Percentiles rank a stretch among this genome's conserved stretches.
These are phyloP conservation scores for Vanrija humicola DNA, from an alignment of 1,284 basidiomycete species.

Conservation along the genomic window DNA sequence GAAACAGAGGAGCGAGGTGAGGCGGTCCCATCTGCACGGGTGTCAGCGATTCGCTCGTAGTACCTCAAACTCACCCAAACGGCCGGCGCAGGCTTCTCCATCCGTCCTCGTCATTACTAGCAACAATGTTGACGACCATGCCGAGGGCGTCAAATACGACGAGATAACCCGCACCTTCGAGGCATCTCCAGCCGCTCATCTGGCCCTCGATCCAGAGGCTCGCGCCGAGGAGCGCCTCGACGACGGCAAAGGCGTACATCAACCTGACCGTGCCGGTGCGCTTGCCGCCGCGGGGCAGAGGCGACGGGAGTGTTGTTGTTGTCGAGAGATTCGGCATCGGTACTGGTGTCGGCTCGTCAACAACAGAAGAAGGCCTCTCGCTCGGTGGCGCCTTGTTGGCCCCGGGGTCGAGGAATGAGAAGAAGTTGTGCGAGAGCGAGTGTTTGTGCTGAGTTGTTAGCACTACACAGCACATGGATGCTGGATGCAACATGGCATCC, in stretches of 20 bases:
- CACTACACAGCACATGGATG: too few relatives aligned
- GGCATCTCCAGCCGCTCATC: conserved; percentile 75
- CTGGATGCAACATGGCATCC: background rate
- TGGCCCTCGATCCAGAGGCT: conserved; percentile 87
- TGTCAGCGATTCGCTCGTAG: conserved; percentile 10
- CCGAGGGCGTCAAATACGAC: conserved; percentile 91
- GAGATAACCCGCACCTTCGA: conserved; percentile 90
- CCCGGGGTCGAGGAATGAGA: conserved; percentile 72
- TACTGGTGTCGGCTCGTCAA: conserved; percentile 9
- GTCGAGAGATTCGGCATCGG: conserved; percentile 23
- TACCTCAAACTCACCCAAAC: conserved; percentile 62
- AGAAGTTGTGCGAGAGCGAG: conserved; percentile 89
- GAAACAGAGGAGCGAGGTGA: conserved; percentile 76
- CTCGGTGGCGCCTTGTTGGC: conserved; percentile 34
- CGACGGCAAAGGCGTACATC: conserved; percentile 46
- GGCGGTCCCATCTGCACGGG: conserved; percentile 60
- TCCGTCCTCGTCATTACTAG: conserved; percentile 38
- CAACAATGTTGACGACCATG: conserved; percentile 59
- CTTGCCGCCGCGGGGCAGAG: conserved; percentile 34
- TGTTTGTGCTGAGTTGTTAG: conserved; percentile 64
- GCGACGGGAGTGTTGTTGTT: conserved; percentile 20
- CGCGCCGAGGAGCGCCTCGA: conserved; percentile 55
- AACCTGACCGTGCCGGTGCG: conserved; percentile 45
- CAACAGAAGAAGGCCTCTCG: conserved; percentile 4
- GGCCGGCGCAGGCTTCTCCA: conserved; percentile 52